phyloP scores from a whole-genome alignment of 2,329 filamentous ascomycete species.

The Podosphaera xanthii region DNA sequence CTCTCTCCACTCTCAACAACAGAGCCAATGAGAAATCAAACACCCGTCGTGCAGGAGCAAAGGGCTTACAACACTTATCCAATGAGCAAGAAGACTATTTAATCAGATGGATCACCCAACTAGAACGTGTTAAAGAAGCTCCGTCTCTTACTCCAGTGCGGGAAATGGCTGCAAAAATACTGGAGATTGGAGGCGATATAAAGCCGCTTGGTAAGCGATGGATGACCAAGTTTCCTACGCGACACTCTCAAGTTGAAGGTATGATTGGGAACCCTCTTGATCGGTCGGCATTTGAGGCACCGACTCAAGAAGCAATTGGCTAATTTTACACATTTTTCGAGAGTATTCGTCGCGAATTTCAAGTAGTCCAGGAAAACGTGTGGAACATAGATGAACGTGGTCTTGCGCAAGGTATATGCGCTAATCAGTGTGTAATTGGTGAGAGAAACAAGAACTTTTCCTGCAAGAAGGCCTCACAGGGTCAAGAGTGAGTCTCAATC shows the following conservation, averaged over 20 bases:
- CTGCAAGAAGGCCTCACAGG: too few relatives aligned
- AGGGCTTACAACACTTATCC: not conserved
- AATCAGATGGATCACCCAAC: not conserved
- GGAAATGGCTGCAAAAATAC: not conserved
- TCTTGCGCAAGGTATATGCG: not conserved
- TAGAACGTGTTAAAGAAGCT: not conserved
- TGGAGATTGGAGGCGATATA: not conserved
- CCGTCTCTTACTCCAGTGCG: not conserved
- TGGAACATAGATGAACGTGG: too few relatives aligned
- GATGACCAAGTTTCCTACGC: not conserved
- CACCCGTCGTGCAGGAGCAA: not conserved
- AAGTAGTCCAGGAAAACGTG: too few relatives aligned
- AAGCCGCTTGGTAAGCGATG: not conserved
- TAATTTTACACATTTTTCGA: too few relatives aligned
- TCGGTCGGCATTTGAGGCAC: not conserved
- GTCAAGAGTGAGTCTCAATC: too few relatives aligned
- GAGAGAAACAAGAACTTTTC: not conserved
- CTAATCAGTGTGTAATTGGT: not conserved
- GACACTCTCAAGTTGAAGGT: not conserved
- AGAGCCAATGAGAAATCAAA: not conserved
- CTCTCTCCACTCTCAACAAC: too few relatives aligned
- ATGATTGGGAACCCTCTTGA: not conserved
- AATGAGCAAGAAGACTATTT: not conserved
- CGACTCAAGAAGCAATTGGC: not conserved
- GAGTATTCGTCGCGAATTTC: too few relatives aligned